Base-by-base conservation (phyloP, 2,329 filamentous ascomycete genomes). In the Aspergillus sclerotialis region DNA sequence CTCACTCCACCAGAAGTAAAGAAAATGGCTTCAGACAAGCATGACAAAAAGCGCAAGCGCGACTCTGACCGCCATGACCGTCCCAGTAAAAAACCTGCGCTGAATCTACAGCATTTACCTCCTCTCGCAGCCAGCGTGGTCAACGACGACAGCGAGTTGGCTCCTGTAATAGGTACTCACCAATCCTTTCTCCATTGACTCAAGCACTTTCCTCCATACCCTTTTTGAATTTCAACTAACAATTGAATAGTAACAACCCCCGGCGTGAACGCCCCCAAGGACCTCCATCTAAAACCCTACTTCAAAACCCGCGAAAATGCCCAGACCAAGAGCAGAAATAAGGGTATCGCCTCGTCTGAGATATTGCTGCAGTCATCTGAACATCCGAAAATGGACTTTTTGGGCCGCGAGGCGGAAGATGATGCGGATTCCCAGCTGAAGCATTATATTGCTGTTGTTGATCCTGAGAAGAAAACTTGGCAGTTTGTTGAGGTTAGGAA, bases 401-500 rank as follows among this genome's bases (percentile, higher is more conserved):
- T 67, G 13, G 77, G 72, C 14, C 63, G 62, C 23, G 65, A 69
- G 46, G 61, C 60, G 17, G 66, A 69, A 38, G 68, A 73, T 35
- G 61, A 65, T 26, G 63, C 68, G 32, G 69, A 76, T 37, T 68
- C 66, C 18, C 60, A 70, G 39, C 54, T 75, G 37, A 72, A 73
- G 44, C 75, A 81, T 58, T 82, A 80, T 45, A 55, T 80, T 39
- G 77, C 73, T 33, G 63, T 81, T 28, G 77, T 70, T 45, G 75
- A 82, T 42, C 72, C 74, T 1, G 56, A 63, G 16, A 67, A 65
- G 4, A 66, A 67, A 36, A 67, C 66, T 28, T 63, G 79, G 42
- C 65, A 76, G 42, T 54, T 82, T 29, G 61, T 73, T 7, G 56
- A 74, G 55, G 69, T 69, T 14, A 72, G 71, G 37, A 69, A 72